Conservation (phyloP, 805 yeast genomes). For the Candida argentea region DNA sequence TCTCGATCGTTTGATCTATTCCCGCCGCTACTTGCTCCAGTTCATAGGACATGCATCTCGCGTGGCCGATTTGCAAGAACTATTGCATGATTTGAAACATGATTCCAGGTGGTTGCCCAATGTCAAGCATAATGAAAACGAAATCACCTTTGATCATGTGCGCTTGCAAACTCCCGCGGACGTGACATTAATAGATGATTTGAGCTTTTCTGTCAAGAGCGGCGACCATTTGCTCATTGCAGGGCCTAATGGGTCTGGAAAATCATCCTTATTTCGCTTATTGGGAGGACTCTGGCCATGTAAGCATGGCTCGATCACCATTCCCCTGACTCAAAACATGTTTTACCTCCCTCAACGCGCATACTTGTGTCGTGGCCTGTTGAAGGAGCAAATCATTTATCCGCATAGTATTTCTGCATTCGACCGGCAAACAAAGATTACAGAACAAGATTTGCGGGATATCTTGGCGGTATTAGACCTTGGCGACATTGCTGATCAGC, state of each 20-base stretch:
- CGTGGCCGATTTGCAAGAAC: conserved; percentile 58
- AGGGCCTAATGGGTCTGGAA: conserved; percentile 96
- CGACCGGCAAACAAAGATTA: conserved; percentile 31
- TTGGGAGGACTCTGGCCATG: conserved; percentile 94
- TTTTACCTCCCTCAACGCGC: conserved; percentile 92
- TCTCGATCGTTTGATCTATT: conserved; percentile 74
- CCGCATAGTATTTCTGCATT: conserved; percentile 64
- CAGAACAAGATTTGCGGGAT: conserved; percentile 39
- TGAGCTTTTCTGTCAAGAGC: conserved; percentile 62
- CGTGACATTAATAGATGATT: conserved; percentile 54
- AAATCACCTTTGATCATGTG: conserved; percentile 61
- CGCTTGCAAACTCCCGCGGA: conserved; percentile 84
- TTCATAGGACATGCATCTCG: conserved; percentile 74
- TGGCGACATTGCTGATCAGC: conserved; percentile 36
- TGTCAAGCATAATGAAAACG: conserved; percentile 31
- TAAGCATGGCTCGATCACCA: conserved; percentile 42
- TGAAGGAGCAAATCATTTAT: conserved; percentile 82
- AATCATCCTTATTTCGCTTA: conserved; percentile 82
- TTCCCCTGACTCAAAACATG: conserved; percentile 58
- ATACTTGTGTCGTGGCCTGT: conserved; percentile 68
- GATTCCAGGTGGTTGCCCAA: conserved; percentile 8
- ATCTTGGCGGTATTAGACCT: conserved; percentile 50
- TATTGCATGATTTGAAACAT: conserved; percentile 33
- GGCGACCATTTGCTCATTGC: conserved; percentile 84
- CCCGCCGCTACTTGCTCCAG: conserved; percentile 77